A percentile compares a stretch with the other conserved stretches of the same genome.
Evolutionary conservation across 495 filamentous ascomycete species (phyloP).

Genomic region (Xylaria cubensis): DNA sequence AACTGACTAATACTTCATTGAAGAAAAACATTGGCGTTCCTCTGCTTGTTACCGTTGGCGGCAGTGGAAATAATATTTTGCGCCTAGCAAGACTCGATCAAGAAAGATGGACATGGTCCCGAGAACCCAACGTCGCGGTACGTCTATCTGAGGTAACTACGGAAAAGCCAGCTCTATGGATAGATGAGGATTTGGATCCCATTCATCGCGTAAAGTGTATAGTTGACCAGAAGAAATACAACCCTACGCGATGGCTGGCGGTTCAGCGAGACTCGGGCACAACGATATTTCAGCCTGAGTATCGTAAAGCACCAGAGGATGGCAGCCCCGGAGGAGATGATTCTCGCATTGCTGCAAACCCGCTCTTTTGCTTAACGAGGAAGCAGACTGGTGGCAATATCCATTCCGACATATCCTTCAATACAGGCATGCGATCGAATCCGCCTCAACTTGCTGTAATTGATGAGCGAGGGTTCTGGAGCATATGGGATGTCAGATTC

Average conservation of each 20-base stretch:
- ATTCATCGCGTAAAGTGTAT: conserved; percentile 74
- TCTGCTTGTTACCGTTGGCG: conserved; percentile 56
- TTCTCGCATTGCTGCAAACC: conserved; percentile 68
- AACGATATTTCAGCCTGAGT: conserved; percentile 64
- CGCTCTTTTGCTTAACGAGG: conserved; percentile 61
- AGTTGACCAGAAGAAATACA: conserved; percentile 52
- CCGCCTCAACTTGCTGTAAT: conserved; percentile 70
- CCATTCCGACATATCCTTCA: conserved; percentile 80
- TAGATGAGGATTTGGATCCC: conserved; percentile 56
- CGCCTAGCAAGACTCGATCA: conserved; percentile 51
- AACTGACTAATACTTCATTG: conserved; percentile 44
- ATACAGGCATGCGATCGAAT: conserved; percentile 68
- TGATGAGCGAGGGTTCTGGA: conserved; percentile 77
- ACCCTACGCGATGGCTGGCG: conserved; percentile 64
- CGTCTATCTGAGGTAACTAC: conserved; percentile 42
- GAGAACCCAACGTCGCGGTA: conserved; percentile 45
- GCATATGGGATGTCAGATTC: conserved; percentile 68
- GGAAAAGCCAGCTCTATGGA: conserved; percentile 60
- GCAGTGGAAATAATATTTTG: conserved; percentile 59
- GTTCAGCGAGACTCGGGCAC: conserved; percentile 65
- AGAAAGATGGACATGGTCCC: conserved; percentile 55
- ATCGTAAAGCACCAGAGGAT: conserved; percentile 38
- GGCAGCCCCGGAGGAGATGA: conserved; percentile 27
- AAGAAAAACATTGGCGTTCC: conserved; percentile 31
- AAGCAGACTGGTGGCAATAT: conserved; percentile 60